Evolutionary conservation across 148 eudicot species (phyloP), one percentile per base, ranked within the genome.

Genomic region (Salicornia ramosissima): DNA sequence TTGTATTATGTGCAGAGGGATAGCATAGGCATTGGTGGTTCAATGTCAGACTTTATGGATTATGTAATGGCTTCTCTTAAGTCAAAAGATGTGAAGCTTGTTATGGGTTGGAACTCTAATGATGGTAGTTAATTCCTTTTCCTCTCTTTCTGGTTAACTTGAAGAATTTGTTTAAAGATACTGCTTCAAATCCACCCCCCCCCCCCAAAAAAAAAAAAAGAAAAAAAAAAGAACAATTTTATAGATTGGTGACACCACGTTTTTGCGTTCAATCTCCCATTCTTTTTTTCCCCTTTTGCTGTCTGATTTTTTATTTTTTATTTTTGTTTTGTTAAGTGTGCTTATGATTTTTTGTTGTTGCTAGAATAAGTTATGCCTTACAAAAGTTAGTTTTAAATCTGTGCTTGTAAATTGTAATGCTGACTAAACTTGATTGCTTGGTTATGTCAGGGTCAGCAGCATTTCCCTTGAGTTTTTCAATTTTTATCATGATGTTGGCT

Each of bases 31-130:
- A 83, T 92, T 57, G 86, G 96, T 55, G 96, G 97, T 45, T 76
- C 90, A 2, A 87, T 91, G 94, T 81, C 87, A 2, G 97, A 92
- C 46, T 92, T 92, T 76, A 72, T 90, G 45, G 89, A 85, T 65
- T 92, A 90, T 73, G 40, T 90, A 60, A 73, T 60, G 31, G 71
- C 83, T 70, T 86, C 93, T 69, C 64, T 92, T 25, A 86, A 81
- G 79, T 86, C 89, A 72, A 86, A 82, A 62, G 90, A 90, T 60
- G 83, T 84, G 55, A 90, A 90, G 86, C 85, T 92, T 78, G 74
- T 85, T 78, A 65, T 87, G 74, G 91, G 82, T 63, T 88, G 89
- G 62, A 75, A 77, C 8, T 65, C 93, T 29, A 78, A 80, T 53
- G 68, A 72, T 28, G 96, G 96, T 90, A 77, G 79, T 63, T 33